These are phyloP conservation scores for Gracilaria vermiculophylla DNA, from an alignment of 23 red algal species.

Conservation along the genomic window DNA sequence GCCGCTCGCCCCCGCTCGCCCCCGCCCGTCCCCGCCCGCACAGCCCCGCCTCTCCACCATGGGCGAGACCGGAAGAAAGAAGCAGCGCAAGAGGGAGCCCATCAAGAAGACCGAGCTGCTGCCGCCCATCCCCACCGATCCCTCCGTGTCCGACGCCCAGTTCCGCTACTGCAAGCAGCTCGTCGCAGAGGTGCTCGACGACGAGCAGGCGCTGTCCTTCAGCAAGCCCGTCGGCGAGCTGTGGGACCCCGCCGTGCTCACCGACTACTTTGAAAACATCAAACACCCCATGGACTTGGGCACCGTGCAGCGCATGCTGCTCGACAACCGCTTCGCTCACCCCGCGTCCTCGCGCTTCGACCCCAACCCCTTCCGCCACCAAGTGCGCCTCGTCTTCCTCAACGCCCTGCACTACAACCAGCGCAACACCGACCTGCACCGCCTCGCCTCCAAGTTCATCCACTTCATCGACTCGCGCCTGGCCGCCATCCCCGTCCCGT, in stretches of 20 bases:
- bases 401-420: slow-evolving; percentile 95
- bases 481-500: slow-evolving; percentile 4
- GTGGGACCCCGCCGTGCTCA: slow-evolving; percentile 61
- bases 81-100: slow-evolving; percentile 32
- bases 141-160: slow-evolving; percentile 30
- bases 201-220: slow-evolving; percentile 19
- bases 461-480: slow-evolving; percentile 28
- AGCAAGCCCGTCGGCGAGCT: slow-evolving; percentile 45
- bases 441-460: slow-evolving; percentile 42
- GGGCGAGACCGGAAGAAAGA: slow-evolving; percentile 45
- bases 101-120: slow-evolving; percentile 38
- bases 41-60: neutral
- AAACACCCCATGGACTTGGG: slow-evolving; percentile 96
- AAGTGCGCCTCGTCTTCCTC: slow-evolving; percentile 83
- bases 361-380: slow-evolving; percentile 61
- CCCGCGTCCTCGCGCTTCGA: slow-evolving; percentile 16
- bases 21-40: too few relatives aligned
- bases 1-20: neutral
- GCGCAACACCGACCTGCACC: slow-evolving; percentile 37
- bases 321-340: slow-evolving; percentile 31
- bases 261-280: slow-evolving; percentile 90
- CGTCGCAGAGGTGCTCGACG: slow-evolving; percentile 33
- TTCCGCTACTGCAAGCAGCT: slow-evolving; percentile 26
- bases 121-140: slow-evolving; percentile 27
- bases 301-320: slow-evolving; percentile 63